phyloP scores from a whole-genome alignment of 306 rosid species.

The Trifolium fragiferum region DNA sequence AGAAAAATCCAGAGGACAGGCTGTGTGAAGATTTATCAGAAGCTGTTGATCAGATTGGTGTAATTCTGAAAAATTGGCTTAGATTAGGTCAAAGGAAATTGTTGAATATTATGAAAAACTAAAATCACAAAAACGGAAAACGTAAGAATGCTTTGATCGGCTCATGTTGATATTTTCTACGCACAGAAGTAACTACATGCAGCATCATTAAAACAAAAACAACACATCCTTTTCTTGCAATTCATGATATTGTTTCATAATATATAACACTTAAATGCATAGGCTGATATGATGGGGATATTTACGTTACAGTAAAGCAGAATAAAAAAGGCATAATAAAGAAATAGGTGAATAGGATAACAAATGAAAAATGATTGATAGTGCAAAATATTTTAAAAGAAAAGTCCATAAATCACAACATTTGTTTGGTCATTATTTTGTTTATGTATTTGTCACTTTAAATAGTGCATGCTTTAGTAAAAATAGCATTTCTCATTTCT shows the following conservation, averaged over 20 bases:
- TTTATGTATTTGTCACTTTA: background rate
- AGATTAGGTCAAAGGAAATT: background rate
- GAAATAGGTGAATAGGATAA: too few species aligned
- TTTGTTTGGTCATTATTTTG: background rate
- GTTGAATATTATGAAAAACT: background rate
- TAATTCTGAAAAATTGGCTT: constrained; percentile 12
- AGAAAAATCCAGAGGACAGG: background rate
- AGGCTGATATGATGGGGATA: background rate
- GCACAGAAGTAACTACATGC: background rate
- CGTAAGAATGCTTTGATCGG: background rate
- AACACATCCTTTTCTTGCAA: background rate
- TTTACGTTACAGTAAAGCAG: too few species aligned
- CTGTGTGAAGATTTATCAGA: background rate
- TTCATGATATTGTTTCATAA: background rate
- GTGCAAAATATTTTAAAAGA: background rate
- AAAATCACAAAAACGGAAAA: background rate
- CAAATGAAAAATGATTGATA: background rate
- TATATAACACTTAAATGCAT: background rate
- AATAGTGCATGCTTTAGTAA: background rate
- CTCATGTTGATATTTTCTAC: background rate
- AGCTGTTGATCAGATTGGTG: background rate
- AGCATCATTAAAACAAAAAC: background rate
- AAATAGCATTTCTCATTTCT: constrained; percentile 3
- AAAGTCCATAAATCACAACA: background rate
- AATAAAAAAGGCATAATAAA: too few species aligned